Base-by-base conservation (phyloP, 129 eudicot species). In the Ambrosia trifida region DNA sequence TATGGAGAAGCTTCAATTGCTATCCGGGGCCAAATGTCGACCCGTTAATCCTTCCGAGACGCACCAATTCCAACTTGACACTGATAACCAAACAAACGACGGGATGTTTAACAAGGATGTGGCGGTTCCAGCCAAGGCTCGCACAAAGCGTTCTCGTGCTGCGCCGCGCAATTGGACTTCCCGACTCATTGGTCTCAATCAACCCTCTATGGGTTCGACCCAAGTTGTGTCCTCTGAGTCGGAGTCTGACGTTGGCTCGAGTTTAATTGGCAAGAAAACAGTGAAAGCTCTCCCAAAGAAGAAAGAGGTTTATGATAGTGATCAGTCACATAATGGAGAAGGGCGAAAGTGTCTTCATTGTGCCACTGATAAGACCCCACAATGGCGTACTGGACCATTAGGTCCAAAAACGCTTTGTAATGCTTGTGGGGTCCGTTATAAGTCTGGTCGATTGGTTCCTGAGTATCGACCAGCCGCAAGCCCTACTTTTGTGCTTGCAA, bases 321-420 rank as follows among this genome's bases (percentile, higher is more conserved):
- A n/a, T n/a, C n/a, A 60, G 0, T 46, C 66, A 0, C 66, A 59
- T 2, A 70, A 46, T 31, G 80, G 79, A 11, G 90, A 82, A 33
- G 91, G 85, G 38, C 64, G 97, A 24, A 88, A 44, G 77, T 91
- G 97, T 82, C 87, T 88, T 24, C 97, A 91, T 33, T 91, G 97
- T 41, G 92, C 93, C 64, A 91, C 96, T 17, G 97, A 91, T 76
- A 91, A 91, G 79, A 91, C 97, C 43, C 97, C 97, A 3, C 97
- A 91, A 66, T 91, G 97, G 97, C 83, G 97, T 64, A 86, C 93
- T 12, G 97, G 97, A 66, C 97, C 97, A 13, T 72, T 91, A 86
- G 97, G 97, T 63, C 97, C 97, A 30, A 91, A 91, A 80, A 91
- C 97, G 0, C 82, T 91, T 0, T 91, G 97, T 80, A 91, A 91